Base-by-base conservation (phyloP, 129 eudicot genomes). In the Tagetes patula region DNA sequence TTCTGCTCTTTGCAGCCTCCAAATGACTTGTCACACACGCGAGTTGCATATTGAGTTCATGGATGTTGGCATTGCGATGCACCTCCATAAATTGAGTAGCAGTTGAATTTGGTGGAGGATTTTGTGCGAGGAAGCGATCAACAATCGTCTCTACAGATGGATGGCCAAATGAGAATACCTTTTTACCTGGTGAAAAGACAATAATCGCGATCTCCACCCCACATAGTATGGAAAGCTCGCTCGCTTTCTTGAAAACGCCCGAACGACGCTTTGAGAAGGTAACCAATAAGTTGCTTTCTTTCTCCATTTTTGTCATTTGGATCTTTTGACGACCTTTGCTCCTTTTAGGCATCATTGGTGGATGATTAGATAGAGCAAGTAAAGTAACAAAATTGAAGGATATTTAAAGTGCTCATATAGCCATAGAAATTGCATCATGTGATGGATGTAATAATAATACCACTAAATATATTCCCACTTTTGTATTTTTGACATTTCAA, bases 261-360 rank as follows among this genome's bases (percentile, higher is more conserved):
- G 83, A 65, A 8, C 87, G 85, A 1, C 92, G 81, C 67, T 87
- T 87, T 1, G 92, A 82, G 82, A 87, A 87, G 3, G 92, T 87
- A 36, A 84, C 89, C 43, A 72, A 75, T 31, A 82, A 80, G 79
- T 87, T 79, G 47, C 81, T 84, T 69, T 81, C 88, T 27, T 84
- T 82, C 50, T 71, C 76, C 81, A 87, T 87, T 69, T 72, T 79
- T 4, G 49, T 59, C 86, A 87, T 81, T 50, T 73, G 69, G 62
- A 87, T 82, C 75, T 79, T 87, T 73, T 84, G 91, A 1, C 91
- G 84, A 48, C 88, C 92, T 33, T 65, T 84, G 71, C 79, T 81
- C 74, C 54, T 78, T 72, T 69, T 74, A 36, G 78, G 53, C 67
- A 66, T 71, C 77, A 62, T 74, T 63, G 32, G 0, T 2, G 27